Percentiles rank a stretch among this genome's conserved stretches.
Conservation (phyloP, 2,329 filamentous ascomycete genomes). For the Pestalotiopsis fici region DNA sequence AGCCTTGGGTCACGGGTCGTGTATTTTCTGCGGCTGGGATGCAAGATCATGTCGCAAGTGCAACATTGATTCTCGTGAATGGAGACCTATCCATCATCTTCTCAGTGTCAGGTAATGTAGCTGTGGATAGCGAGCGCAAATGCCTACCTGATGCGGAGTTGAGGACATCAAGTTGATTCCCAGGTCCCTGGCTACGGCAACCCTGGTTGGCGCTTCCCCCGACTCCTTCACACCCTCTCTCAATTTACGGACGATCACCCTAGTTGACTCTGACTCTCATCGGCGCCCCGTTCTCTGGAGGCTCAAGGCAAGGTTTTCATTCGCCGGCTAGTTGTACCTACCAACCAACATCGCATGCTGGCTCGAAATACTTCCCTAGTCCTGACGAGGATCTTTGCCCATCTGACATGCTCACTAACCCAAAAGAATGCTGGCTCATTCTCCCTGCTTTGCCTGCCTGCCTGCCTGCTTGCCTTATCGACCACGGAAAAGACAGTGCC, state of each 20-base stretch:
- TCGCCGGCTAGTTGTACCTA: not conserved
- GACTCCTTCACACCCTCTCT: not conserved
- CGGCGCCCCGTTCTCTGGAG: not conserved
- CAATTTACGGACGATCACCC: not conserved
- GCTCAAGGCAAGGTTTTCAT: not conserved
- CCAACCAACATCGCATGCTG: not conserved
- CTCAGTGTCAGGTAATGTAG: too few relatives aligned
- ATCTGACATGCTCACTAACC: not conserved
- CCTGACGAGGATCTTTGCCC: not conserved
- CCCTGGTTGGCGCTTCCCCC: not conserved
- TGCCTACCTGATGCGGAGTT: not conserved
- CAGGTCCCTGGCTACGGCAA: not conserved
- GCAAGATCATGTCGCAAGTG: too few relatives aligned
- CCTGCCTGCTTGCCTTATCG: not conserved
- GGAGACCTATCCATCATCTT: too few relatives aligned
- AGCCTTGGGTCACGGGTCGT: too few relatives aligned
- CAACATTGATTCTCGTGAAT: too few relatives aligned
- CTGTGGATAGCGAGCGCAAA: not conserved
- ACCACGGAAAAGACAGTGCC: not conserved
- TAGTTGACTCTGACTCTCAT: not conserved
- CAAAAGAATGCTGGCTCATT: not conserved
- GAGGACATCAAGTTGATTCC: not conserved
- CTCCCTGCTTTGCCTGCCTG: not conserved
- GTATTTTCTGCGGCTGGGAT: too few relatives aligned
- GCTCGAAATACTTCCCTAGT: not conserved